Base-by-base conservation (phyloP, 208 protist species). In the Paratrypanosoma confusum region DNA sequence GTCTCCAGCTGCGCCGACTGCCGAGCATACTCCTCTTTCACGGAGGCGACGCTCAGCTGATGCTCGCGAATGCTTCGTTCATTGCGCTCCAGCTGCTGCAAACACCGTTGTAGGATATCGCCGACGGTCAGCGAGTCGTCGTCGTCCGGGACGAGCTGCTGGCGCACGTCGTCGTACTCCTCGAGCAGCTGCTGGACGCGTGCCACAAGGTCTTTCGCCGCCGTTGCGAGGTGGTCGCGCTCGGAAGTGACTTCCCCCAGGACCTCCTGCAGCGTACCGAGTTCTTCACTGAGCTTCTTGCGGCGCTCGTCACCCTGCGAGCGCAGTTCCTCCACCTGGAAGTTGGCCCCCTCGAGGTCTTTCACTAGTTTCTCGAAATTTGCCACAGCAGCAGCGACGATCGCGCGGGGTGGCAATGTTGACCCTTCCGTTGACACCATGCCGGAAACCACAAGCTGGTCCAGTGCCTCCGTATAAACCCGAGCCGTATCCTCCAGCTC, bases 181-280 rank as follows among this genome's bases (percentile, higher is more conserved):
- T 49, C 37, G 29, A 63, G 23, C 10, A 49, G 18, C n/a, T 10
- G 26, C 40, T 63, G 56, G n/a, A 55, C 56, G 14, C 35, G 56
- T n/a, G 6, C 24, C 34, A 63, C 56, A 37, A 55, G 28, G n/a
- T 55, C 31, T 14, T 55, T 49, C 11, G 56, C 48, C 1, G 38
- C 47, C n/a, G 25, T 34, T 2, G 32, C 20, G 27, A 63, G 3
- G 1, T 33, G 34, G 24, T 63, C 56, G 16, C 56, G 46, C 26
- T 53, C 56, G n/a, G n/a, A n/a, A n/a, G n/a, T n/a, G n/a, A n/a
- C n/a, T n/a, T n/a, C n/a, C n/a, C n/a, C n/a, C n/a, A n/a, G n/a
- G n/a, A n/a, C n/a, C n/a, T n/a, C n/a, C n/a, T n/a, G n/a, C n/a
- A n/a, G n/a, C n/a, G n/a, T n/a, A n/a, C 8, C 37, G 6, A 36